These are phyloP conservation scores for Collariella sp. DNA, from an alignment of 495 filamentous ascomycete genomes.

Conservation along the genomic window DNA sequence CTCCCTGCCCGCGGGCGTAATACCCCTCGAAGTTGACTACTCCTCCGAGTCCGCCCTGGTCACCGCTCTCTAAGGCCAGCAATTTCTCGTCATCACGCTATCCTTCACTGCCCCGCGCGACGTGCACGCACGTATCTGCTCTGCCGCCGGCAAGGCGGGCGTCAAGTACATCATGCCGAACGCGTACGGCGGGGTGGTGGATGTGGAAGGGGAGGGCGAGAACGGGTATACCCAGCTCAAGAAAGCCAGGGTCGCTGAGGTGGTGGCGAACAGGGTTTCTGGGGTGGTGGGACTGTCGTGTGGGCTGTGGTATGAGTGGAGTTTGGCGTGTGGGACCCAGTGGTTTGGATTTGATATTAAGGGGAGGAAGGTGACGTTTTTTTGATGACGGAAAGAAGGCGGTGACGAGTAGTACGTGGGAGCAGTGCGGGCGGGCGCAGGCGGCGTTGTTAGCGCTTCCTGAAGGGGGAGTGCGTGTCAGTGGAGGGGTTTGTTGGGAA, in stretches of 20 bases:
- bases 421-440: slow-evolving; percentile 36
- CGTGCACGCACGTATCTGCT: slow-evolving; percentile 40
- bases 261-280: slow-evolving; percentile 32
- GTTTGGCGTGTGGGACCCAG: slow-evolving; percentile 21
- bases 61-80: slow-evolving; percentile 40
- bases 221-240: slow-evolving; percentile 23
- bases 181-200: slow-evolving; percentile 35
- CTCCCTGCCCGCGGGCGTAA: slow-evolving; percentile 32
- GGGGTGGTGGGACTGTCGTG: slow-evolving; percentile 31
- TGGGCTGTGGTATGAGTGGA: slow-evolving; percentile 44
- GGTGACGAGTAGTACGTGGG: slow-evolving; percentile 34
- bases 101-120: slow-evolving; percentile 10
- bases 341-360: slow-evolving; percentile 30
- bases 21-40: slow-evolving; percentile 31
- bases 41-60: slow-evolving; percentile 28
- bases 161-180: slow-evolving; percentile 57
- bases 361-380: slow-evolving; percentile 22
- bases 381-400: slow-evolving; percentile 28
- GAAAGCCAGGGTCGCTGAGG: slow-evolving; percentile 12
- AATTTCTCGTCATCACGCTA: slow-evolving; percentile 53
- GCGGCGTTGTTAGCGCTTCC: slow-evolving; percentile 36
- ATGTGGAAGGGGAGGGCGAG: neutral
- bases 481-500: slow-evolving; percentile 34
- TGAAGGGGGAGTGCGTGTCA: slow-evolving; percentile 29
- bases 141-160: slow-evolving; percentile 52